Base-by-base conservation (phyloP, 2,329 filamentous ascomycete species). In the Ceratocystis smalleyi region DNA sequence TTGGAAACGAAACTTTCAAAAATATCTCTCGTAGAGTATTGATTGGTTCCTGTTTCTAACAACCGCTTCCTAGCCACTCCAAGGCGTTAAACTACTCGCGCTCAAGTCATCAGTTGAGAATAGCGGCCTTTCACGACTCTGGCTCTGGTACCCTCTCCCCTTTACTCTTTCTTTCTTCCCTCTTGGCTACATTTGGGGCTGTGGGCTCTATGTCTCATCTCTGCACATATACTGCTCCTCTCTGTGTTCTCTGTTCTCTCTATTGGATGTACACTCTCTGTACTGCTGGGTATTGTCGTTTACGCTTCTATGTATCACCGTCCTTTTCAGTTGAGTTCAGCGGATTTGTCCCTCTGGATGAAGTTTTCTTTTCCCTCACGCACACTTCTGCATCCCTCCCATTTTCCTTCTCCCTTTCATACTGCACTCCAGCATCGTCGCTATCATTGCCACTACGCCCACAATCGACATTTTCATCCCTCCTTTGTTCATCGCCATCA, bases 51-150 rank as follows among this genome's bases (percentile, higher is more conserved):
- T 30, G 40, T 61, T 5, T 43, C 35, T 59, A 63, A 32, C 19
- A 64, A 24, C 30, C 54, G 22, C 49, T 35, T 45, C 24, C n/a
- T 62, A 67, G 65, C 65, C 62, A 64, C 65, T 30, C 65, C 65
- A 43, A 64, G 65, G 57, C 65, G 65, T 51, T 66, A 49, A 66
- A 30, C 57, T 63, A 22, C 43, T 65, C 24, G 62, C 64, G 51
- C 27, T 43, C 30, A 30, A 59, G 24, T 49, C 49, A 30, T 49
- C 64, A 27, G 59, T 62, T 40, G n/a, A 43, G 15, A 54, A 54
- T 27, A 43, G 30, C 15, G 5, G 59, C 27, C 47, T 55, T n/a
- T 55, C 35, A 35, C 47, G 35, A 24, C 55, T 61, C 54, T 57
- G 54, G 27, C 24, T 35, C 17, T 47, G 59, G 59, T 61, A 61